A percentile compares a stretch with the other conserved stretches of the same genome.
These are phyloP conservation scores for Chrysosphaeria jannelii DNA, from an alignment of 2,329 filamentous ascomycete species.

Conservation along the genomic window DNA sequence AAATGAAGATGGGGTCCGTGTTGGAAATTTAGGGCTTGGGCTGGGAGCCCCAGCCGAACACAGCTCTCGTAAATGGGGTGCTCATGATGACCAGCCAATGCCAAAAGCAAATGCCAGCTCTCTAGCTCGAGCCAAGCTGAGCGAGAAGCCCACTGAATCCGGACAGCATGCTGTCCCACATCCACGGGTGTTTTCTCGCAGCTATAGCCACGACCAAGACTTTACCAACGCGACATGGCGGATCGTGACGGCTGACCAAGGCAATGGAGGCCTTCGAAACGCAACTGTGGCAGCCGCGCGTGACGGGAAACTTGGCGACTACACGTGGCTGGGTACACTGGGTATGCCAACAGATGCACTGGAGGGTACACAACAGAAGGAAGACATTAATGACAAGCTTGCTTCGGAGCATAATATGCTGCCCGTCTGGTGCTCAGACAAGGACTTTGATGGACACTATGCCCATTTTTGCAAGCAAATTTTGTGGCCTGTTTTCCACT, in stretches of 20 bases:
- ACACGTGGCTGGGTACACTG: conserved; percentile 73
- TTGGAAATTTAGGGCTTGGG: conserved; percentile 16
- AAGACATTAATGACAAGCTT: conserved; percentile 57
- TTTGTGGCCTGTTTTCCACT: conserved; percentile 91
- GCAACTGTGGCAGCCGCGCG: conserved; percentile 52
- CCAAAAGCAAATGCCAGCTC: too few species aligned
- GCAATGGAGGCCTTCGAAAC: conserved; percentile 76
- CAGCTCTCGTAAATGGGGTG: conserved; percentile 49
- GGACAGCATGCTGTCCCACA: conserved; percentile 26
- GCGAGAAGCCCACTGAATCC: conserved; percentile 23
- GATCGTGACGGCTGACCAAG: conserved; percentile 61
- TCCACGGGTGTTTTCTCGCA: conserved; percentile 18
- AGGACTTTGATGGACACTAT: conserved; percentile 84
- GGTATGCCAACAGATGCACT: conserved; percentile 84
- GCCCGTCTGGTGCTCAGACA: conserved; percentile 63
- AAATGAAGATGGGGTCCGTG: conserved; percentile 25
- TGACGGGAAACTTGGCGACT: conserved; percentile 37
- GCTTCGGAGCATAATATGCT: conserved; percentile 58
- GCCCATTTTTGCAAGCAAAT: conserved; percentile 94
- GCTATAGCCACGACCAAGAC: conserved; percentile 33
- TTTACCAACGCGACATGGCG: conserved; percentile 60
- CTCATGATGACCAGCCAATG: conserved; percentile 44
- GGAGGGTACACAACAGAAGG: conserved; percentile 38
- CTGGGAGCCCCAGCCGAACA: conserved; percentile 34
- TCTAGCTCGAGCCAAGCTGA: conserved; percentile 42